These are phyloP conservation scores for Populus nigra DNA, from an alignment of 345 rosid genomes.

Conservation along the genomic window DNA sequence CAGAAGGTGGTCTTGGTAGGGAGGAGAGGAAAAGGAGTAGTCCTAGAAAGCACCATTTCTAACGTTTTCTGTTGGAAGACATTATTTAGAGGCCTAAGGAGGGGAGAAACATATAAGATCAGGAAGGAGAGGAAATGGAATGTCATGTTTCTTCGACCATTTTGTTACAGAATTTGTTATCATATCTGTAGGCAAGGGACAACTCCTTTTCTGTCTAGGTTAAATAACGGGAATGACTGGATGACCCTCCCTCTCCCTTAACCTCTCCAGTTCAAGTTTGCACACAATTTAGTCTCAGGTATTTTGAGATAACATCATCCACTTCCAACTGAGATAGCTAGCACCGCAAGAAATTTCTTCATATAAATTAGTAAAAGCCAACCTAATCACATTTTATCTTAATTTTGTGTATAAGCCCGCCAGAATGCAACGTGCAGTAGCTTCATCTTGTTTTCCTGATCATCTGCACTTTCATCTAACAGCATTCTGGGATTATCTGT, in stretches of 20 bases:
- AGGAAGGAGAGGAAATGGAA: neutral
- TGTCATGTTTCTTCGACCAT: neutral
- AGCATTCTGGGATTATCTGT: slow-evolving; percentile 2
- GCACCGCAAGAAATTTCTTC: neutral
- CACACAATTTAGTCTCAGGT: neutral
- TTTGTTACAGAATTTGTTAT: neutral
- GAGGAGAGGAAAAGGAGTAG: neutral
- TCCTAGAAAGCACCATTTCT: neutral
- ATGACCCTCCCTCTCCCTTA: neutral
- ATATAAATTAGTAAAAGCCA: neutral
- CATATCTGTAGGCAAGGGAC: neutral
- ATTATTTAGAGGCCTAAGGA: neutral
- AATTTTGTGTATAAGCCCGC: neutral
- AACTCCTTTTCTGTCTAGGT: neutral
- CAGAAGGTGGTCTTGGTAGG: neutral
- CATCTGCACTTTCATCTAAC: neutral
- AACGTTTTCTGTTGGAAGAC: neutral
- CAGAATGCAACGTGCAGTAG: neutral
- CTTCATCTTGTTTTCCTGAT: neutral
- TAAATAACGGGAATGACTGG: neutral
- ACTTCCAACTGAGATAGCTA: neutral
- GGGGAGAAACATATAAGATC: neutral
- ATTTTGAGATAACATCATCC: neutral
- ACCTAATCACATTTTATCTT: neutral
- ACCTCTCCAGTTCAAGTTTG: neutral